Evolutionary conservation across 2,329 filamentous ascomycete species (phyloP), one percentile per base, ranked within the genome.

Genomic region (Hypoxylon sp.): DNA sequence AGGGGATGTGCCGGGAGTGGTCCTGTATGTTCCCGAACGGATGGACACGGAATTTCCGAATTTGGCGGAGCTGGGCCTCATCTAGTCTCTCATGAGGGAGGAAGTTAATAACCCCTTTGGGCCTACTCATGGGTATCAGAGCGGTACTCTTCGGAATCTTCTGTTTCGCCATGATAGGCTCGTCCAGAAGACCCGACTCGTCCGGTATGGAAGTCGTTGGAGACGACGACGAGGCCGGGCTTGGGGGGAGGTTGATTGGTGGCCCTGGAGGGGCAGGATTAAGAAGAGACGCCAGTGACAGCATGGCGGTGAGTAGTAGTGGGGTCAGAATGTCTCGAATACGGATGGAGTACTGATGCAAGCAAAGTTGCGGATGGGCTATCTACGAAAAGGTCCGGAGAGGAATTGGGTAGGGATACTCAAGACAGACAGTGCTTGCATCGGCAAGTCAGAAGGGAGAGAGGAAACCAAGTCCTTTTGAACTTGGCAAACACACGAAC

Each of bases 1-100:
- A 98, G 0, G 95, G 95, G 65, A 98, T 97, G 75, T 95, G 93
- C 56, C 90, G 86, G 71, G 88, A 87, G 67, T 85, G 91, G 31
- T 87, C 82, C 51, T 82, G 80, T 68, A 91, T 93, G 68, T 84
- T 82, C 1, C 88, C 88, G 71, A 90, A 83, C 0, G 93, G 92
- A 60, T 85, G 86, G 58, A 98, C 83, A 15, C 87, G 83, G 75
- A 92, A 95, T 42, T 82, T 83, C 42, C 82, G 81, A 67, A 96
- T 87, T 69, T 90, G 84, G 13, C 82, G 80, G 8, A 85, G 80
- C 15, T 91, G 83, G 21, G 82, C 77, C 24, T 86, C 83, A 70
- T 91, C 87, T 32, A 91, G 79, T 51, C 86, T 82, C 76, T 97
- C 93, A 76, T 88, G 91, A 0, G 94, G 93, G 17, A 86, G 87